phyloP scores from a whole-genome alignment of 202 grass and related monocot genomes.

The Cymbopogon flexuosus region DNA sequence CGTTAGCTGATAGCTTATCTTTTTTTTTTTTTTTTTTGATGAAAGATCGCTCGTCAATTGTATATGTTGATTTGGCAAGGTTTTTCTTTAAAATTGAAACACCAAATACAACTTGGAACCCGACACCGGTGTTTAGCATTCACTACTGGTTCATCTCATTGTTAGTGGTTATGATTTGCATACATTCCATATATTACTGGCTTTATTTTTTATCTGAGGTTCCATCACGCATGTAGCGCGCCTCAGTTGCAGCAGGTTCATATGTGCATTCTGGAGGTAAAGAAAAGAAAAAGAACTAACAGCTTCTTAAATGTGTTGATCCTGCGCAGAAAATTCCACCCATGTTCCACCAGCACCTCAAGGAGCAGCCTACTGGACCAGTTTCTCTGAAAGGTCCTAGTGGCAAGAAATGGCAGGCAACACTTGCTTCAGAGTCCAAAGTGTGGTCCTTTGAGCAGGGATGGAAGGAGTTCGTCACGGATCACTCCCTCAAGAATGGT shows the following conservation, averaged over 20 bases:
- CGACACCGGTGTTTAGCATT: not conserved
- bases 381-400: slow-evolving; percentile 58
- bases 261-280: not conserved
- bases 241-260: not conserved
- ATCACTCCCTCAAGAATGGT: slow-evolving; percentile 50
- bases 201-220: not conserved
- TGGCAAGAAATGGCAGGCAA: slow-evolving; percentile 53
- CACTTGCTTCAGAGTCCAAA: slow-evolving; percentile 39
- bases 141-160: not conserved
- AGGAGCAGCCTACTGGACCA: slow-evolving; percentile 33
- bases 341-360: slow-evolving; percentile 50
- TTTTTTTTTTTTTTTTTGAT: no score
- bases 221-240: not conserved
- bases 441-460: slow-evolving; percentile 46
- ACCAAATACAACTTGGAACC: not conserved
- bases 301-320: slow-evolving; percentile 19
- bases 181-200: not conserved
- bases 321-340: slow-evolving; percentile 67
- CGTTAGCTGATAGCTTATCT: not conserved
- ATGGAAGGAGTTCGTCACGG: slow-evolving; percentile 69
- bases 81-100: not conserved
- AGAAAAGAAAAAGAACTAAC: not conserved
- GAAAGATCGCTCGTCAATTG: no score
- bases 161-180: not conserved
- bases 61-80: not conserved